Conservation (phyloP, 148 eudicot genomes). For the Camellia lanceoleosa region DNA sequence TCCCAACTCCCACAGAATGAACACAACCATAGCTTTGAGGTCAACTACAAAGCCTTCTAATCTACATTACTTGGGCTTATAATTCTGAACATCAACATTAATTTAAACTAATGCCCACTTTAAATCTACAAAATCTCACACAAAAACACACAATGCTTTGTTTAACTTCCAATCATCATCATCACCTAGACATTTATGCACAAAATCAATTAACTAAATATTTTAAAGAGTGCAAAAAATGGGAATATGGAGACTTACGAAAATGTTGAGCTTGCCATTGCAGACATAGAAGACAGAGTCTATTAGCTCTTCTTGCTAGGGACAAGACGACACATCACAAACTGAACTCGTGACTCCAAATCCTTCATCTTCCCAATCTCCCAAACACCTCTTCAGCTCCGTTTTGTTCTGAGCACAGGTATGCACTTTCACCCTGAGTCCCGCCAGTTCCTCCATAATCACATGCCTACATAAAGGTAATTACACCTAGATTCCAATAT, state of each 20-base stretch:
- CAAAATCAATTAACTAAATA: background rate
- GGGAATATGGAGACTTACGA: conserved; percentile 28
- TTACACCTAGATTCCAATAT: background rate
- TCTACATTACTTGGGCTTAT: background rate
- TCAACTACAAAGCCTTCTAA: background rate
- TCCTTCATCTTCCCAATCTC: conserved; percentile 48
- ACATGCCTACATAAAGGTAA: conserved; percentile 37
- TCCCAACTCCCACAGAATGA: conserved; percentile 1
- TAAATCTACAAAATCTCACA: background rate
- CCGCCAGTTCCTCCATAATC: conserved; percentile 59
- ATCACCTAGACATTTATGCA: background rate
- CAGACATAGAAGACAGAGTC: conserved; percentile 40
- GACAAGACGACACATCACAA: conserved; percentile 53
- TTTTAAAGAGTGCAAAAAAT: background rate
- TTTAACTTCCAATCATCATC: background rate
- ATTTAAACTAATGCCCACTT: background rate
- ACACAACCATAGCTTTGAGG: background rate
- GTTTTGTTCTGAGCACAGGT: conserved; percentile 57
- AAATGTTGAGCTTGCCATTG: conserved; percentile 62
- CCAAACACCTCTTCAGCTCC: conserved; percentile 46
- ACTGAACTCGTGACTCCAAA: conserved; percentile 53
- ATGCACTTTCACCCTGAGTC: conserved; percentile 62
- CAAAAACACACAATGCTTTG: background rate
- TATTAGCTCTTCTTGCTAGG: conserved; percentile 40
- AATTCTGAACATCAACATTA: background rate